Evolutionary conservation across 352 stramenopile species (phyloP), one percentile per base, ranked within the genome.

Genomic region (Globisporangium splendens): DNA sequence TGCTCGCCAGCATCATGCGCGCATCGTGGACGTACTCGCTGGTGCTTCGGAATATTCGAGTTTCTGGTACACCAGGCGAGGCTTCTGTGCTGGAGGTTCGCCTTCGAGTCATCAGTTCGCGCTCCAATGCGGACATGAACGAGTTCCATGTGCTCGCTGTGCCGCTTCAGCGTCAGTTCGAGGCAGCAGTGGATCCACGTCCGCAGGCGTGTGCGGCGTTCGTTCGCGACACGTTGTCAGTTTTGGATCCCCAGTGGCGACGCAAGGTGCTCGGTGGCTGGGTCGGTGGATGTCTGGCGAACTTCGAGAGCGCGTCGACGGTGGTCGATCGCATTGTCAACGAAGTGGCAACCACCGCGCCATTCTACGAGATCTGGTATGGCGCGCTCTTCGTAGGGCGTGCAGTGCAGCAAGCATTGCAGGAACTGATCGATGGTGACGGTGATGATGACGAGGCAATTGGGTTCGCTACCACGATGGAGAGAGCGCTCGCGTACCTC

Each of bases 101-200:
- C 13, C 50, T 78, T 35, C 60, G 60, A 24, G 21, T 78, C 1
- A 63, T 64, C 17, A 41, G 46, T 13, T n/a, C 56, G 2, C 15
- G 35, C 42, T 50, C 42, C 46, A 55, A 35, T 35, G 28, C 28
- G 17, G 18, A 66, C 38, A 61, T 72, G 18, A 41, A 57, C 3
- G 49, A 64, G 15, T 62, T 75, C 12, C 68, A 79, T 41, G 33
- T 79, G 0, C 15, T 72, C 24, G 65, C 62, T 12, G 28, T 79
- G 6, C 59, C 63, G 18, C 43, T 77, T n/a, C 46, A 14, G 28
- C 50, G 44, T 31, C 55, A 60, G 13, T 35, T 61, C 61, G 8
- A 48, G 35, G 0, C 33, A 69, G 21, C 24, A 56, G 41, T 38
- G 49, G 18, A 2, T 49, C 17, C 22, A 38, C 8, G 58, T 59